Evolutionary conservation across 2,329 filamentous ascomycete species (phyloP).

Genomic region (Colletotrichum lupini): DNA sequence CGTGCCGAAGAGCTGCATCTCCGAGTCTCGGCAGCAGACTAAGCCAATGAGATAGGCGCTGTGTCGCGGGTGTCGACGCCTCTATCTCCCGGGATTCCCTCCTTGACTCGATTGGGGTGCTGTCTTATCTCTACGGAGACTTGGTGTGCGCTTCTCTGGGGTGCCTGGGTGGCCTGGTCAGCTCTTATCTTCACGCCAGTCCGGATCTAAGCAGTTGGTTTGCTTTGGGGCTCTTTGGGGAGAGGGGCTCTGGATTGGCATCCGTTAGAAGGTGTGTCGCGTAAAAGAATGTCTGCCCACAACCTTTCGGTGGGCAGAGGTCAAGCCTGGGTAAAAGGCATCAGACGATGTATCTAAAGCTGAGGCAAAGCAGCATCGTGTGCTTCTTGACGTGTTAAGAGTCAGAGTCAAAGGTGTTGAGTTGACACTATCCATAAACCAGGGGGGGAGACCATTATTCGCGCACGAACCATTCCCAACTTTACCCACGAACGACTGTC

Average conservation of each 20-base stretch:
- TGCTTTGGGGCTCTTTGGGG: background rate
- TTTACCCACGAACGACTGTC: background rate
- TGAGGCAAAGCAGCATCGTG: background rate
- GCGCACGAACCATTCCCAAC: background rate
- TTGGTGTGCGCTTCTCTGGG: background rate
- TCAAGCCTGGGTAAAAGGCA: background rate
- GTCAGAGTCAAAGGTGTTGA: background rate
- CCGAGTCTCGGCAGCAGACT: constrained; percentile 23
- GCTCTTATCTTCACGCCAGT: constrained; percentile 19
- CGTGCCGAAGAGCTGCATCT: constrained; percentile 16
- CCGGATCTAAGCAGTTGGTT: background rate
- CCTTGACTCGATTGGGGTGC: constrained; percentile 12
- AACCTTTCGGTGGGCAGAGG: background rate
- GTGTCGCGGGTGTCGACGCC: constrained; percentile 4
- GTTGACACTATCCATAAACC: background rate
- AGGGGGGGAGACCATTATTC: background rate
- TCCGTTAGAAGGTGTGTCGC: background rate
- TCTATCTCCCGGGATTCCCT: constrained; percentile 5
- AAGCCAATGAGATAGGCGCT: constrained; percentile 16
- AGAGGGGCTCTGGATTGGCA: background rate
- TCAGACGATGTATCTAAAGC: background rate
- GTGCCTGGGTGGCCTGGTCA: constrained; percentile 8
- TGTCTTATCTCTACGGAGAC: constrained; percentile 28
- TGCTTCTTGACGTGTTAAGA: background rate
- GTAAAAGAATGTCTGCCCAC: constrained; percentile 3